A percentile compares a stretch with the other conserved stretches of the same genome.
These are phyloP conservation scores for Dinochytrium kinnereticum DNA, from an alignment of 371 early-diverging fungal genomes.

Conservation along the genomic window DNA sequence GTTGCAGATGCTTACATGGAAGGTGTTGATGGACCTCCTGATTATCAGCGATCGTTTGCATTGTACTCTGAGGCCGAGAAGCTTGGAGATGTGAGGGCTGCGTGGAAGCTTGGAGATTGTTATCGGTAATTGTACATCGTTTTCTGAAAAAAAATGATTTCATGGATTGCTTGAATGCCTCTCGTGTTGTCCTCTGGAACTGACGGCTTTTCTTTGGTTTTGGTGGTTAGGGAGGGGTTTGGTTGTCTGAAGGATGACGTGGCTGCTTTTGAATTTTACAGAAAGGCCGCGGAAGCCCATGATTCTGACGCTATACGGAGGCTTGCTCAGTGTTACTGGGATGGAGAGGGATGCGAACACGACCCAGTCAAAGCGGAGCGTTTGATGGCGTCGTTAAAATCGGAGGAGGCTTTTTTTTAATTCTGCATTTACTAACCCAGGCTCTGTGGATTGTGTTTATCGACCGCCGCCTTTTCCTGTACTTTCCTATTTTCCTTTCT, in stretches of 20 bases:
- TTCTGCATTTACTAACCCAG: no score
- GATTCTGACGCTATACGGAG: background rate
- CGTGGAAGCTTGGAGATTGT: slow-evolving; percentile 10
- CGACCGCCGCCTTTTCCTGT: no score
- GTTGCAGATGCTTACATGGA: slow-evolving; percentile 9
- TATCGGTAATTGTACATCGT: slow-evolving; percentile 1
- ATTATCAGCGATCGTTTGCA: background rate
- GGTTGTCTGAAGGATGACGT: background rate
- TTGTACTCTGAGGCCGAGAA: background rate
- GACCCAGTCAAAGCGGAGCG: background rate
- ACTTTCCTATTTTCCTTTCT: no score
- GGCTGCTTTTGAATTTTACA: background rate
- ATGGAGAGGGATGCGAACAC: background rate
- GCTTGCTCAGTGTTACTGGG: slow-evolving; percentile 12
- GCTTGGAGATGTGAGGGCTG: background rate
- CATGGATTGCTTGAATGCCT: no score
- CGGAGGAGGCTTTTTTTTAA: no score
- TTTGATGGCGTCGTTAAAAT: background rate
- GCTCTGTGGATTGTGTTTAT: no score
- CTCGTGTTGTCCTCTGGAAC: background rate
- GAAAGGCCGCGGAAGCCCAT: background rate
- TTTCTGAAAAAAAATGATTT: no score
- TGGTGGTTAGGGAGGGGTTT: background rate
- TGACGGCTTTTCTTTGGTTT: background rate
- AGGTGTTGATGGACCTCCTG: background rate